Percentiles rank a stretch among this genome's conserved stretches.
phyloP scores from a whole-genome alignment of 768 basidiomycete genomes.

The Basidioascus undulatus region DNA sequence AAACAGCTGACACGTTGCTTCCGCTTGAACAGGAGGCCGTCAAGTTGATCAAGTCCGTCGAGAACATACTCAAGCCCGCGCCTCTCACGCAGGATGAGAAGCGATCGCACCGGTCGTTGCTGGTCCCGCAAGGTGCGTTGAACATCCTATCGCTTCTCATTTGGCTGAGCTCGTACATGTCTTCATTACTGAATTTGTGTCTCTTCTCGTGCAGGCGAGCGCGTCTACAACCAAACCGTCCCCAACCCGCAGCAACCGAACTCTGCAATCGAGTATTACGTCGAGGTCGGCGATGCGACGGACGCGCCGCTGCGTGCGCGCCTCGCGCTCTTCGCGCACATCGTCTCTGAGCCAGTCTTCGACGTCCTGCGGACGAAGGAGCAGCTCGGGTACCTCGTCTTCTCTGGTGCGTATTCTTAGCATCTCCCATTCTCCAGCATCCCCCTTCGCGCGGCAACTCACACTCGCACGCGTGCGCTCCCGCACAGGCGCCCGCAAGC shows the following conservation, averaged over 20 bases:
- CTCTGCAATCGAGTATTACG: constrained; percentile 60
- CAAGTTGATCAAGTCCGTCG: constrained; percentile 41
- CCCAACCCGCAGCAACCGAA: constrained; percentile 72
- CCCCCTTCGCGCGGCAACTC: background rate
- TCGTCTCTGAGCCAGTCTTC: constrained; percentile 78
- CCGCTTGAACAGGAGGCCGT: constrained; percentile 75
- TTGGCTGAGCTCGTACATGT: background rate
- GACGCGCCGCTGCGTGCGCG: constrained; percentile 42
- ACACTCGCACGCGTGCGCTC: constrained; percentile 21
- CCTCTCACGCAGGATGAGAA: constrained; percentile 33
- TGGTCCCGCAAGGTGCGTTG: constrained; percentile 40
- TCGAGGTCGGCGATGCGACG: constrained; percentile 44
- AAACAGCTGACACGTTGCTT: no score
- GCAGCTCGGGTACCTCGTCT: constrained; percentile 84
- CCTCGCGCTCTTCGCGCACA: constrained; percentile 49
- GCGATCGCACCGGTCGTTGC: constrained; percentile 26
- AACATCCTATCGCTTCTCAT: background rate
- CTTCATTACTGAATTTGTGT: background rate
- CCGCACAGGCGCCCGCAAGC: constrained; percentile 21
- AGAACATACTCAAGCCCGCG: constrained; percentile 34
- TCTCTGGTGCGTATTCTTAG: constrained; percentile 3
- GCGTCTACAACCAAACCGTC: constrained; percentile 37
- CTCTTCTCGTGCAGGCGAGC: constrained; percentile 31
- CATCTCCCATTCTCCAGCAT: background rate
- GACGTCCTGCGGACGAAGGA: constrained; percentile 76